phyloP scores from a whole-genome alignment of 257 asterid genomes.

The Nicotiana sylvestris region DNA sequence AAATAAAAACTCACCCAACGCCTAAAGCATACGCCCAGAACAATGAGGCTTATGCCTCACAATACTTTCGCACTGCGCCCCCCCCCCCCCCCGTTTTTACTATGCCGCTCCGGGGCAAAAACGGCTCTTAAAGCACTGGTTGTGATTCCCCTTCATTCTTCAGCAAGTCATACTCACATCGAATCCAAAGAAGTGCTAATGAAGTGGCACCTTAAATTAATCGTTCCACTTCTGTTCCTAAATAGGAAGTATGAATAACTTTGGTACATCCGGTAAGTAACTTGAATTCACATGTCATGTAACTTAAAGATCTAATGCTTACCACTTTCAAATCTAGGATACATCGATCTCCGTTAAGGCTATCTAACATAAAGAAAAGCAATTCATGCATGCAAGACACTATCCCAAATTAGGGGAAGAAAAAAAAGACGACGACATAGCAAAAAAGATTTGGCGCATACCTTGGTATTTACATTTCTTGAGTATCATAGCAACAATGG shows the following conservation, averaged over 20 bases:
- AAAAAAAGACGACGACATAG: background rate
- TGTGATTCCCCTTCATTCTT: background rate
- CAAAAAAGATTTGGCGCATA: background rate
- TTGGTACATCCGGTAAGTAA: background rate
- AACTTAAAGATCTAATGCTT: background rate
- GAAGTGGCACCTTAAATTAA: background rate
- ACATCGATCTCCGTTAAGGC: too few relatives aligned
- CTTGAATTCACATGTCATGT: background rate
- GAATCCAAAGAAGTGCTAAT: background rate
- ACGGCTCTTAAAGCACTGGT: too few relatives aligned
- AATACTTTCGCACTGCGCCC: too few relatives aligned
- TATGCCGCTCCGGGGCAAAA: too few relatives aligned
- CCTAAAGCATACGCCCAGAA: too few relatives aligned
- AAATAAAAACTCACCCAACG: too few relatives aligned
- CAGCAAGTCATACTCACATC: background rate
- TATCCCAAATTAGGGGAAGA: background rate
- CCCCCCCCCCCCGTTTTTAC: too few relatives aligned
- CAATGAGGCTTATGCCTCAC: too few relatives aligned
- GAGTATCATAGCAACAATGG: slow-evolving; percentile 51
- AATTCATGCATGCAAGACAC: background rate
- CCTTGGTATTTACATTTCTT: slow-evolving; percentile 42
- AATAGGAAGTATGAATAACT: background rate
- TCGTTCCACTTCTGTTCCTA: background rate
- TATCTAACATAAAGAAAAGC: background rate
- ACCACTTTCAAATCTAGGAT: background rate